These are phyloP conservation scores for Stagonosporopsis vannaccii DNA, from an alignment of 2,329 filamentous ascomycete species.

Conservation along the genomic window DNA sequence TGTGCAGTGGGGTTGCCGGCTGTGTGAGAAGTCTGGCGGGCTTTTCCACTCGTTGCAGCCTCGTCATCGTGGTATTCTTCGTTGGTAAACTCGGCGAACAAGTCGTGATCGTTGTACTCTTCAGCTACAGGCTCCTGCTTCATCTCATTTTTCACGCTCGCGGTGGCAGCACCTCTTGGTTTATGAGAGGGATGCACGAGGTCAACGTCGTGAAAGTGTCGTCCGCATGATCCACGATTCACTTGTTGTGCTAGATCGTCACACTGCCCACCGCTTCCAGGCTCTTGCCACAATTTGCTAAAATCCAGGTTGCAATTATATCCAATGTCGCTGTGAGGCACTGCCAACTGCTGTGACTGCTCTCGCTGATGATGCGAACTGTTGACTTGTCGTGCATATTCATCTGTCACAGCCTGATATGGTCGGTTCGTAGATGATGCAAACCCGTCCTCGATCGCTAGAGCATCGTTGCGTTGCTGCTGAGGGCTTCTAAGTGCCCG, in stretches of 20 bases:
- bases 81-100: constrained; percentile 10
- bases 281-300: background rate
- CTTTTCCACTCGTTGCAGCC: background rate
- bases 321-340: background rate
- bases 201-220: background rate
- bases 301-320: background rate
- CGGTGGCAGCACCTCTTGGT: background rate
- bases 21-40: background rate
- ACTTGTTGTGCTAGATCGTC: background rate
- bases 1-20: background rate
- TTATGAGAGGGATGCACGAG: background rate
- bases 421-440: background rate
- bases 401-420: background rate
- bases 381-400: background rate
- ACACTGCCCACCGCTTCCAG: background rate
- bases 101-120: background rate
- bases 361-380: background rate
- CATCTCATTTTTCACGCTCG: background rate
- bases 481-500: background rate
- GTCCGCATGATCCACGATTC: background rate
- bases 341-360: background rate
- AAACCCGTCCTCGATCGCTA: background rate
- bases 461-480: background rate
- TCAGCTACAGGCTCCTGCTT: background rate
- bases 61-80: background rate